phyloP scores from a whole-genome alignment of 257 asterid genomes.

The Solanum stenotomum region DNA sequence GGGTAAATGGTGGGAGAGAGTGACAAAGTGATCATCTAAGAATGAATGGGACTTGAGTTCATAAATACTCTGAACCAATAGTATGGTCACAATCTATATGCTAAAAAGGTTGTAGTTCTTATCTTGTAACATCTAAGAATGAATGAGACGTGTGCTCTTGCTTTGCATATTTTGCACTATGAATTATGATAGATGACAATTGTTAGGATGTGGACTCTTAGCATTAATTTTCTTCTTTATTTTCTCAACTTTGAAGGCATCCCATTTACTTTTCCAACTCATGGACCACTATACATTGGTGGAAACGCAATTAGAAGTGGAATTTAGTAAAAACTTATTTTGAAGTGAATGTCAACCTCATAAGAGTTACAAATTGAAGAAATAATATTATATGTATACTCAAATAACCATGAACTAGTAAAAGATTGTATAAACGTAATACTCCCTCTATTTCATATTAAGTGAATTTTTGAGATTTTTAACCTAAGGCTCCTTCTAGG shows the following conservation, averaged over 20 bases:
- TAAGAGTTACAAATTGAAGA: no score
- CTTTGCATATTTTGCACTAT: background rate
- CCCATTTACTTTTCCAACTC: background rate
- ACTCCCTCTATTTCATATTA: no score
- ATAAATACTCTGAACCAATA: slow-evolving; percentile 15
- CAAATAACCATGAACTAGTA: no score
- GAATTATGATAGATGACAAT: background rate
- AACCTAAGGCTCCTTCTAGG: no score
- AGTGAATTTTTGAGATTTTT: no score
- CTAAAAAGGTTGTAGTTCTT: background rate
- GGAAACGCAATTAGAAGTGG: background rate
- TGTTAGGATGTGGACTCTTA: slow-evolving; percentile 8
- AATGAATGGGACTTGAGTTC: slow-evolving; percentile 12
- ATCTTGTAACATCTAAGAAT: background rate
- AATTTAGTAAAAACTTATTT: no score
- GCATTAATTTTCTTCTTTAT: background rate
- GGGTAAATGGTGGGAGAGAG: background rate
- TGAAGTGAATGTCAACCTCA: no score
- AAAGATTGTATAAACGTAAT: no score
- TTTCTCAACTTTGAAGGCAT: background rate
- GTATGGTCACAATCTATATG: slow-evolving; percentile 3
- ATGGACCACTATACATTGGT: background rate
- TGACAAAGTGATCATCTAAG: background rate
- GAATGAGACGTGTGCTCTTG: background rate
- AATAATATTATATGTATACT: no score